Evolutionary conservation across 352 stramenopile species (phyloP).

Genomic region (Elongisporangium anandrum): DNA sequence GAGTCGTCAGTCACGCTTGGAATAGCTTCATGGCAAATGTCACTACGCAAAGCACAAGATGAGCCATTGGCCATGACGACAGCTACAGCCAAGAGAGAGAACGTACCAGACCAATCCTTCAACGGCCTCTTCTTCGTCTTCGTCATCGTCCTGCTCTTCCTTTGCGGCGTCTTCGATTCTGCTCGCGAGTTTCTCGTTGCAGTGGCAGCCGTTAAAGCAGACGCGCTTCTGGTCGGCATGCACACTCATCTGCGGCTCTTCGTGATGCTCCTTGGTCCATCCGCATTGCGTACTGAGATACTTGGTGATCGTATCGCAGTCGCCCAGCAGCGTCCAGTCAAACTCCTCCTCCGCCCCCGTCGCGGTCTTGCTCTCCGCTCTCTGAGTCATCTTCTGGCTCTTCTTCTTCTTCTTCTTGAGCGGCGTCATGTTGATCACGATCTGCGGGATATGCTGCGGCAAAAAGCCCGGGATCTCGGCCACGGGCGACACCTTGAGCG

Average conservation of each 20-base stretch:
- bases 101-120: not conserved
- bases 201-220: constrained; percentile 33
- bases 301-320: constrained; percentile 74
- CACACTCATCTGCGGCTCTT: not conserved
- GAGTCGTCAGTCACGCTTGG: not conserved
- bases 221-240: constrained; percentile 9
- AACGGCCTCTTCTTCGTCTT: constrained; percentile 1
- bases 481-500: constrained; percentile 94
- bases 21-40: not conserved
- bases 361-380: constrained; percentile 14
- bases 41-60: not conserved
- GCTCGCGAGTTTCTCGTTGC: constrained; percentile 9
- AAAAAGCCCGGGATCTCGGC: constrained; percentile 88
- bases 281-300: constrained; percentile 56
- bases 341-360: constrained; percentile 51
- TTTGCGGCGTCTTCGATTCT: not conserved
- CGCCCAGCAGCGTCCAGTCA: constrained; percentile 73
- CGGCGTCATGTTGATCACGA: constrained; percentile 90
- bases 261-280: constrained; percentile 26
- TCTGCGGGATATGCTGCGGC: constrained; percentile 69
- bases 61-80: not conserved
- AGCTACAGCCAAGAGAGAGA: not conserved
- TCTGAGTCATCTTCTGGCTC: constrained; percentile 14
- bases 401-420: constrained; percentile 76
- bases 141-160: constrained; percentile 9